Conservation (phyloP, 768 basidiomycete genomes). For the Termitomyces bulborhizus region DNA sequence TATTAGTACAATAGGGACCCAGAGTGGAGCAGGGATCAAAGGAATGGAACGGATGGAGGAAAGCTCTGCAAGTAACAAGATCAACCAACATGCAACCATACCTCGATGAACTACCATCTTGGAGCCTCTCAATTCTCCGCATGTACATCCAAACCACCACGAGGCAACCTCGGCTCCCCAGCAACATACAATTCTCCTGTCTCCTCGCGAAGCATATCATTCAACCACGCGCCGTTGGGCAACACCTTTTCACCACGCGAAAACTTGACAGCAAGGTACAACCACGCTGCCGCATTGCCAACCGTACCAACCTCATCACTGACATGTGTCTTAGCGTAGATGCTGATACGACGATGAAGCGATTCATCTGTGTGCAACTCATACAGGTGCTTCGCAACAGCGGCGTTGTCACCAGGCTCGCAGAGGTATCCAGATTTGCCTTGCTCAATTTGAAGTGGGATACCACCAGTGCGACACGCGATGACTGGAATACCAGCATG, state of each 20-base stretch:
- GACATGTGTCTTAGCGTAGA: constrained; percentile 69
- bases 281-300: constrained; percentile 63
- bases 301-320: constrained; percentile 83
- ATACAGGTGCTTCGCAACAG: constrained; percentile 71
- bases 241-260: constrained; percentile 67
- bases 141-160: constrained; percentile 52
- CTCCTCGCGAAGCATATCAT: constrained; percentile 73
- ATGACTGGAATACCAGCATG: constrained; percentile 86
- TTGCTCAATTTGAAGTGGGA: constrained; percentile 85
- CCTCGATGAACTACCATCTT: neutral
- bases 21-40: neutral
- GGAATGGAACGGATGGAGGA: neutral
- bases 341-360: constrained; percentile 56
- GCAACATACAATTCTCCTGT: constrained; percentile 62
- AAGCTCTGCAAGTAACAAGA: neutral
- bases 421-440: constrained; percentile 87
- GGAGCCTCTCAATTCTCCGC: constrained; percentile 21
- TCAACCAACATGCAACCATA: neutral
- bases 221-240: constrained; percentile 82
- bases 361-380: constrained; percentile 72
- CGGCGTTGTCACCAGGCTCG: constrained; percentile 65
- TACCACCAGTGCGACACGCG: constrained; percentile 82
- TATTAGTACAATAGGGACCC: constrained; percentile 5
- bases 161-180: constrained; percentile 69
- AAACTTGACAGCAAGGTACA: constrained; percentile 76